Base-by-base conservation (phyloP, 2,329 filamentous ascomycete species). In the Fusarium musae region DNA sequence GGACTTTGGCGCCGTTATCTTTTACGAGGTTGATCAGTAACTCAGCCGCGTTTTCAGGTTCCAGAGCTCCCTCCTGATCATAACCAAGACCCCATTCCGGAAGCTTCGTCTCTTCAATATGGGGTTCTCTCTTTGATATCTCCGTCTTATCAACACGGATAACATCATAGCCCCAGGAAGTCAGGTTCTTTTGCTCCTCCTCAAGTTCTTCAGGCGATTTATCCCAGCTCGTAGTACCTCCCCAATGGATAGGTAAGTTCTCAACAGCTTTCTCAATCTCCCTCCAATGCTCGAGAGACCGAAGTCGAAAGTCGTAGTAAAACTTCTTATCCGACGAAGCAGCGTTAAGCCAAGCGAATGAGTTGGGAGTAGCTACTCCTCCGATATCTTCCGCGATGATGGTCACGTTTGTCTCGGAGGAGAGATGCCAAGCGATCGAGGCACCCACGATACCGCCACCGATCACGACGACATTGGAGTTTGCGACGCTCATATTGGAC, bases 361-460 rank as follows among this genome's bases (percentile, higher is more conserved):
- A 70, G 3, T 54, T 56, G n/a, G 66, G 21, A 6, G 60, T 47
- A 9, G 68, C 66, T 23, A 53, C 40, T 4, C 68, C 68, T 16
- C 68, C 68, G 34, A 70, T 46, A 15, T 69, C 68, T 53, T 70
- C 43, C 16, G 66, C 66, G 36, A 70, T 26, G 15, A 70, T 50
- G 6, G 66, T 69, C 19, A 70, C 60, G 15, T 59, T 52, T 5
- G 66, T 60, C 13, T 70, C 30, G 17, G 16, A 43, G 21, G 68
- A 52, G 19, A 70, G 42, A 44, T 70, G 66, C 68, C 66, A 70
- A 19, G 68, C 60, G 28, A 70, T 69, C 0, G 68, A 70, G 10
- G 68, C 66, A 11, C 68, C 68, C 5, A 70, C 68, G 19, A 70
- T 66, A 46, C 68, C 68, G 12, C 68, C 68, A 17, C 68, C 68